These are phyloP conservation scores for Caryopteris hybrid DNA, from an alignment of 305 asterid species.

Conservation along the genomic window DNA sequence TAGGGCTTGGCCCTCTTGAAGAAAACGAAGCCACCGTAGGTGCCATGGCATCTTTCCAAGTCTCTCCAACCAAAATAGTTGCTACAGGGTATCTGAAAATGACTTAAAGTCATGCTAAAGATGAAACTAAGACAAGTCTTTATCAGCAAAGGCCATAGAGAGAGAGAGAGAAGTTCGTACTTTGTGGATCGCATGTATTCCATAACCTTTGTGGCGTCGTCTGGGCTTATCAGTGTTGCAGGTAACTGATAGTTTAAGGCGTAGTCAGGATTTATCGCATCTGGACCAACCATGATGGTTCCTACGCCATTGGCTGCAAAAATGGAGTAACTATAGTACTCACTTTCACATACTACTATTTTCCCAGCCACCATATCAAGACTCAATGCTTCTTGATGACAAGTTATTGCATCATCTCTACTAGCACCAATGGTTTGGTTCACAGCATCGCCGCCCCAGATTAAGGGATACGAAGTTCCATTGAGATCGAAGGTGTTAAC, in stretches of 20 bases:
- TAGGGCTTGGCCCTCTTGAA: conserved; percentile 54
- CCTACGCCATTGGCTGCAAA: conserved; percentile 34
- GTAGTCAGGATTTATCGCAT: conserved; percentile 21
- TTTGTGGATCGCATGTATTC: conserved; percentile 38
- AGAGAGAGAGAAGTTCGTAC: background rate
- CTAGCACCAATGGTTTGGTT: conserved; percentile 39
- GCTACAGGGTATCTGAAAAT: conserved; percentile 38
- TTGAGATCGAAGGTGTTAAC: conserved; percentile 37
- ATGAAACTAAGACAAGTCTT: no score
- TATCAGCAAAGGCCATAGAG: background rate
- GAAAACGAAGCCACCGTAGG: conserved; percentile 52
- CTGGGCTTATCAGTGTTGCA: conserved; percentile 31
- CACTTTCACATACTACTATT: conserved; percentile 41
- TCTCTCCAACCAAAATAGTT: conserved; percentile 39
- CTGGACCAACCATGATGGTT: conserved; percentile 30
- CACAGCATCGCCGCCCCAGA: conserved; percentile 58
- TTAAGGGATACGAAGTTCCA: conserved; percentile 36
- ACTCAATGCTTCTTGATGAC: conserved; percentile 26
- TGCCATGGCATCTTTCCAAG: conserved; percentile 40
- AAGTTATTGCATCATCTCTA: conserved; percentile 23
- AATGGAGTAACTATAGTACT: conserved; percentile 36
- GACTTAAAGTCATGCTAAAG: background rate
- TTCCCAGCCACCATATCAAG: conserved; percentile 35
- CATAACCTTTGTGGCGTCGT: conserved; percentile 32
- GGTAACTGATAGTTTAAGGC: conserved; percentile 52